These are phyloP conservation scores for Capillidium rhysosporum DNA, from an alignment of 371 early-diverging fungal genomes.

Conservation along the genomic window DNA sequence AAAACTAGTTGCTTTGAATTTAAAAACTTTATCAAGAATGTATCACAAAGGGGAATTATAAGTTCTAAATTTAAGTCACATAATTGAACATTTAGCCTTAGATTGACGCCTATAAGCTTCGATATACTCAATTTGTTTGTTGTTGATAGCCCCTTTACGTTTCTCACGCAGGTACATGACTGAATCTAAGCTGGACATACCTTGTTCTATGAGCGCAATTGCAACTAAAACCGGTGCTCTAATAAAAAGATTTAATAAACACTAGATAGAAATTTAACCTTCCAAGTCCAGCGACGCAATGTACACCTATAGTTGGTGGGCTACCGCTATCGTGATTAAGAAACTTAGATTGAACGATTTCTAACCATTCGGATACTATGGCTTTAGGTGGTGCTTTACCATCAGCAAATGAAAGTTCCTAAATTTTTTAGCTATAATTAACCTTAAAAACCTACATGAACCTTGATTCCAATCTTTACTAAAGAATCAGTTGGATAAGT, in stretches of 20 bases:
- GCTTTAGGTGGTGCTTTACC: slow-evolving; percentile 54
- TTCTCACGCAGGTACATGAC: slow-evolving; percentile 47
- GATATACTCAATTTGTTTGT: slow-evolving; percentile 50
- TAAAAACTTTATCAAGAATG: too few relatives aligned
- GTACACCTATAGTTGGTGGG: slow-evolving; percentile 51
- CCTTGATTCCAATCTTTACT: slow-evolving; percentile 38
- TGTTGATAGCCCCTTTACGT: slow-evolving; percentile 66
- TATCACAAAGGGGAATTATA: too few relatives aligned
- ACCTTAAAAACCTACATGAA: slow-evolving; percentile 22
- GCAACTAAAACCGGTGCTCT: slow-evolving; percentile 50
- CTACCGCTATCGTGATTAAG: slow-evolving; percentile 14
- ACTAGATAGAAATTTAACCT: slow-evolving; percentile 7
- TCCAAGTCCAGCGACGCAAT: slow-evolving; percentile 74
- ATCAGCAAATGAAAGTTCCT: slow-evolving; percentile 14
- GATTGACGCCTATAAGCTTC: slow-evolving; percentile 30
- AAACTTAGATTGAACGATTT: slow-evolving; percentile 30
- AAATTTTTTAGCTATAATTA: not conserved
- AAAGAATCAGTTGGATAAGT: slow-evolving; percentile 48
- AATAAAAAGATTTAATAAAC: not conserved
- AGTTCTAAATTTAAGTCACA: too few relatives aligned
- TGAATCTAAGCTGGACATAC: slow-evolving; percentile 56
- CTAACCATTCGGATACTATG: slow-evolving; percentile 49
- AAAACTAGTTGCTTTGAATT: too few relatives aligned
- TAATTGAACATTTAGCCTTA: slow-evolving; percentile 9
- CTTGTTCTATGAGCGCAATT: slow-evolving; percentile 62